These are phyloP conservation scores for Jacaranda copaia DNA, from an alignment of 257 asterid genomes.

Conservation along the genomic window DNA sequence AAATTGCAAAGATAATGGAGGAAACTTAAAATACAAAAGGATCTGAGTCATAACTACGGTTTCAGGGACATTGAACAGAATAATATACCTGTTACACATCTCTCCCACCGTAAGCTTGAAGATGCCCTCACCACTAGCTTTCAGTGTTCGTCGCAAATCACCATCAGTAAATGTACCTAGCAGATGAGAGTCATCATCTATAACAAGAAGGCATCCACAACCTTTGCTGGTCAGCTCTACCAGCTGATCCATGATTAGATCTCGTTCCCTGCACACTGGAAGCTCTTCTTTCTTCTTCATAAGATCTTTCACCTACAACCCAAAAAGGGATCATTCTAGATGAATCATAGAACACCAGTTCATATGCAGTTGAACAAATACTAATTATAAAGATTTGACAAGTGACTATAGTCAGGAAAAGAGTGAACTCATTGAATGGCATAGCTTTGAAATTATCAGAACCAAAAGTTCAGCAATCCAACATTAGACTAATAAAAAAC, in stretches of 20 bases:
- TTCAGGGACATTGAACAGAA: not conserved
- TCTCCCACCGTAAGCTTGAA: slow-evolving; percentile 94
- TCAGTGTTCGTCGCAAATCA: slow-evolving; percentile 85
- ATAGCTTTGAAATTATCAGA: not conserved
- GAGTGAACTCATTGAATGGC: not conserved
- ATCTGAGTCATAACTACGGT: too few relatives aligned
- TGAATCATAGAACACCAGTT: not conserved
- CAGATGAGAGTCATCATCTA: slow-evolving; percentile 63
- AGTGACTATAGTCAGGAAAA: not conserved
- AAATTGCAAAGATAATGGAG: too few relatives aligned
- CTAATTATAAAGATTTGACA: not conserved
- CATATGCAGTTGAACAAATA: not conserved
- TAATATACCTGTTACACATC: slow-evolving; percentile 82
- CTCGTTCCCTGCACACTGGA: slow-evolving; percentile 83
- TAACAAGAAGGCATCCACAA: slow-evolving; percentile 91
- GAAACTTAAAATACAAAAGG: too few relatives aligned
- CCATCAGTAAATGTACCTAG: slow-evolving; percentile 96
- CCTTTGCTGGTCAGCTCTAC: slow-evolving; percentile 94
- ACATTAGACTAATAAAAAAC: not conserved
- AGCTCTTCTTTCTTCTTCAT: slow-evolving; percentile 89
- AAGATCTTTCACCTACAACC: slow-evolving; percentile 83
- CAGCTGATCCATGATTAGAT: slow-evolving; percentile 90
- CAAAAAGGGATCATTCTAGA: not conserved
- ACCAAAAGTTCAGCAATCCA: not conserved
- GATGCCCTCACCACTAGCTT: slow-evolving; percentile 88